These are phyloP conservation scores for Zoysia pacifica DNA, from an alignment of 176 grass and related monocot species.

Conservation along the genomic window DNA sequence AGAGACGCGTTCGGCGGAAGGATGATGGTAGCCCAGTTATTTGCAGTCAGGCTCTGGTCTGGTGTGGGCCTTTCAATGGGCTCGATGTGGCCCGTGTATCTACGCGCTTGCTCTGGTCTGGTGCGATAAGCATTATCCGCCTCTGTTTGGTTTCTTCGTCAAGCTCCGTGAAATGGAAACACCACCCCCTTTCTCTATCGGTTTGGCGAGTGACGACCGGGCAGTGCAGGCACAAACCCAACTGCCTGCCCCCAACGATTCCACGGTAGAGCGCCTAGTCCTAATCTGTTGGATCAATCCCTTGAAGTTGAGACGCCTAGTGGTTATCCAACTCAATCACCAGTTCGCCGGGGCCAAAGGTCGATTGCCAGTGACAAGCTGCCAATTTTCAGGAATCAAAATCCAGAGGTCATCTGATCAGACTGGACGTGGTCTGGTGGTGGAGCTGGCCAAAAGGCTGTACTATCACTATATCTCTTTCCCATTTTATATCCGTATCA, in stretches of 20 bases:
- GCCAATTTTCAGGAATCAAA: conserved; percentile 9
- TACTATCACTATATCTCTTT: not conserved
- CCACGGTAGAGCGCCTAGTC: too few species aligned
- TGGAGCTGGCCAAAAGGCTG: conserved; percentile 42
- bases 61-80: too few species aligned
- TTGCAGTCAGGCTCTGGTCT: too few species aligned
- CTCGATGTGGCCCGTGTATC: too few species aligned
- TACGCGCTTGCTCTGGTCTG: not conserved
- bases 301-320: not conserved
- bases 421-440: not conserved
- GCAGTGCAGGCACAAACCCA: not conserved
- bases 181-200: not conserved
- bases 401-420: conserved; percentile 9
- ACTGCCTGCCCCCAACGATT: not conserved
- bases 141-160: not conserved
- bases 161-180: not conserved
- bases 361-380: conserved; percentile 18
- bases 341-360: not conserved
- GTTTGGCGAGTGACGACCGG: not conserved
- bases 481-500: not conserved
- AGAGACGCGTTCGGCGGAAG: too few species aligned
- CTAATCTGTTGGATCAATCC: not conserved
- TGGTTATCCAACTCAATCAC: conserved; percentile 40
- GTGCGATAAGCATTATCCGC: too few species aligned
- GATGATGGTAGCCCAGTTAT: too few species aligned